phyloP scores from a whole-genome alignment of 2,329 filamentous ascomycete genomes.

The Nigrospora osmanthi region DNA sequence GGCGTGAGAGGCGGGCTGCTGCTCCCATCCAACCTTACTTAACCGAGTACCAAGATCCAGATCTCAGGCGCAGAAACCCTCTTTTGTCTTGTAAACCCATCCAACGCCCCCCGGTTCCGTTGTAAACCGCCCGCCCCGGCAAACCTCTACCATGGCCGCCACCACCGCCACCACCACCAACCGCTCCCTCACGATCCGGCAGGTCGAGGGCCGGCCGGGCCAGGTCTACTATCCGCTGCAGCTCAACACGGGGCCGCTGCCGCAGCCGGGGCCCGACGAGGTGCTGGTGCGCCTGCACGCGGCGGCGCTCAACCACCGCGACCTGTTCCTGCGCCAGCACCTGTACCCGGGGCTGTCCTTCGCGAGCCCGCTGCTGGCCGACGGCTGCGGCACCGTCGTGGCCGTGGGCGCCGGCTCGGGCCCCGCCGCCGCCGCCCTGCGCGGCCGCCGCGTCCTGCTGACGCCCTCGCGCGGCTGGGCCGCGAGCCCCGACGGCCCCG shows the following conservation, averaged over 20 bases:
- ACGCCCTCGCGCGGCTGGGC: slow-evolving; percentile 76
- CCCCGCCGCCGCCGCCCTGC: slow-evolving; percentile 37
- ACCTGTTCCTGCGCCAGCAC: slow-evolving; percentile 88
- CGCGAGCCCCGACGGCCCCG: slow-evolving; percentile 63
- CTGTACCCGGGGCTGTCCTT: slow-evolving; percentile 85
- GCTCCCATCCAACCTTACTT: no score
- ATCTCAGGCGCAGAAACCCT: no score
- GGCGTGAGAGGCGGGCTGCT: no score
- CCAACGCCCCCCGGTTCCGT: no score
- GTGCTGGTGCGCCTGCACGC: slow-evolving; percentile 70
- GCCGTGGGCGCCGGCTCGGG: slow-evolving; percentile 48
- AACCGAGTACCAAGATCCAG: no score
- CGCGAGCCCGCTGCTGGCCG: slow-evolving; percentile 68
- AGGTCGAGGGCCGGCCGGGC: slow-evolving; percentile 75
- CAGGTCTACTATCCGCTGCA: slow-evolving; percentile 77
- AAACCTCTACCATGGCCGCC: slow-evolving; percentile 31
- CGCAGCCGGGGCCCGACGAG: slow-evolving; percentile 56
- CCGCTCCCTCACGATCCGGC: slow-evolving; percentile 51
- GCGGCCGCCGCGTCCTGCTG: slow-evolving; percentile 65
- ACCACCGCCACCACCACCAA: slow-evolving; percentile 45
- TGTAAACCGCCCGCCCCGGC: no score
- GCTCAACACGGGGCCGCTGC: slow-evolving; percentile 53
- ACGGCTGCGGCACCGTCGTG: slow-evolving; percentile 72
- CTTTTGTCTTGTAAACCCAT: no score
- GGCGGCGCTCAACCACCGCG: slow-evolving; percentile 86